Percentiles rank a stretch among this genome's conserved stretches.
These are phyloP conservation scores for Areca catechu DNA, from an alignment of 176 grass and related monocot species.

Conservation along the genomic window DNA sequence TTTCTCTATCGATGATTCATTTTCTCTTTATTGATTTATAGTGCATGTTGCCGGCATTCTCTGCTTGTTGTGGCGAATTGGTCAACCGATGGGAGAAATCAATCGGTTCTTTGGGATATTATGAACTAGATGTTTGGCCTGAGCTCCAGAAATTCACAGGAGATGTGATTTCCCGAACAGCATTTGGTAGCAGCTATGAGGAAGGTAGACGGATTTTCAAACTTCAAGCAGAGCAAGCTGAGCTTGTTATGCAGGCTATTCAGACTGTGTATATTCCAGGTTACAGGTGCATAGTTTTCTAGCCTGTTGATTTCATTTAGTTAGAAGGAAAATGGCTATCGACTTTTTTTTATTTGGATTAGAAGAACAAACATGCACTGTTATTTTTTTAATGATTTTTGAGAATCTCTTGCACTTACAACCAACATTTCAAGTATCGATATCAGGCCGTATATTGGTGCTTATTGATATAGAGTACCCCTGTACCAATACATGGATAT, in stretches of 20 bases:
- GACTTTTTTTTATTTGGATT: no score
- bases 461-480: no score
- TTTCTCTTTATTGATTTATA: conserved; percentile 6
- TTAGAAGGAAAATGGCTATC: no score
- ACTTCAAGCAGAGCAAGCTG: conserved; percentile 37
- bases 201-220: conserved; percentile 37
- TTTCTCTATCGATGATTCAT: neutral
- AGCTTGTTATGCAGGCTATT: conserved; percentile 23
- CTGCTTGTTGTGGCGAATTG: conserved; percentile 26
- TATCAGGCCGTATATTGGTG: no score
- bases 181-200: conserved; percentile 35
- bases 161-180: conserved; percentile 53
- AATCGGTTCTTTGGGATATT: conserved; percentile 9
- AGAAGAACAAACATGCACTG: no score
- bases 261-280: conserved; percentile 32
- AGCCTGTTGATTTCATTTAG: no score
- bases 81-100: conserved; percentile 38
- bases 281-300: conserved; percentile 15
- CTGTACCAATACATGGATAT: no score
- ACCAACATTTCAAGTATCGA: no score
- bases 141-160: conserved; percentile 42
- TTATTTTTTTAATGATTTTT: no score
- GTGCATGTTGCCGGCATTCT: conserved; percentile 46
- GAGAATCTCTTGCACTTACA: no score
- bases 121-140: conserved; percentile 35